Percentiles rank a stretch among this genome's conserved stretches.
phyloP scores from a whole-genome alignment of 805 yeast species.

The Priceomyces fermenticarens region DNA sequence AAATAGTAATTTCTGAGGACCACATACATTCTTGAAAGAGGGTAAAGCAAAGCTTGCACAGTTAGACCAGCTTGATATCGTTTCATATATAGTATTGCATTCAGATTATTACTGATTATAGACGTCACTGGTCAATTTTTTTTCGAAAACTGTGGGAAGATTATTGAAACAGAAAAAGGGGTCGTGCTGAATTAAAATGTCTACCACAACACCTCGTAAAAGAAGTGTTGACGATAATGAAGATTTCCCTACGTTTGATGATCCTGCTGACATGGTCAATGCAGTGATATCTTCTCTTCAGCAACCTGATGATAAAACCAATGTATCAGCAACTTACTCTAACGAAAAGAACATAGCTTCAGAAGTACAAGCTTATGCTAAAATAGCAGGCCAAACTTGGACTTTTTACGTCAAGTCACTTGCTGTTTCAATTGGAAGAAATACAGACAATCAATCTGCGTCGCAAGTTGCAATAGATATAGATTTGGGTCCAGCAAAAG shows the following conservation, averaged over 20 bases:
- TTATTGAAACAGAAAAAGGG: too few species aligned
- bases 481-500: conserved; percentile 95
- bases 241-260: conserved; percentile 45
- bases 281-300: conserved; percentile 69
- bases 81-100: too few species aligned
- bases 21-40: too few species aligned
- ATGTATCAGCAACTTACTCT: conserved; percentile 68
- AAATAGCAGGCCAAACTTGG: conserved; percentile 91
- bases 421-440: conserved; percentile 80
- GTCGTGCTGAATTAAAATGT: conserved; percentile 1
- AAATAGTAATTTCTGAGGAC: too few species aligned
- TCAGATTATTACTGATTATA: too few species aligned
- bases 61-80: too few species aligned
- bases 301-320: conserved; percentile 69
- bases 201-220: conserved; percentile 28
- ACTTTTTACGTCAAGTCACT: conserved; percentile 86
- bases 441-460: conserved; percentile 43
- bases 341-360: conserved; percentile 66
- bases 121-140: too few species aligned
- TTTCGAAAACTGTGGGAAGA: too few species aligned
- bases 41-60: too few species aligned
- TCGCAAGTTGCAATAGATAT: conserved; percentile 53
- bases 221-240: conserved; percentile 20
- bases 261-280: conserved; percentile 64
- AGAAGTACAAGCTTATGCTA: conserved; percentile 97